phyloP scores from a whole-genome alignment of 192 early-diverging fungal species.

The Coemansia sp. region DNA sequence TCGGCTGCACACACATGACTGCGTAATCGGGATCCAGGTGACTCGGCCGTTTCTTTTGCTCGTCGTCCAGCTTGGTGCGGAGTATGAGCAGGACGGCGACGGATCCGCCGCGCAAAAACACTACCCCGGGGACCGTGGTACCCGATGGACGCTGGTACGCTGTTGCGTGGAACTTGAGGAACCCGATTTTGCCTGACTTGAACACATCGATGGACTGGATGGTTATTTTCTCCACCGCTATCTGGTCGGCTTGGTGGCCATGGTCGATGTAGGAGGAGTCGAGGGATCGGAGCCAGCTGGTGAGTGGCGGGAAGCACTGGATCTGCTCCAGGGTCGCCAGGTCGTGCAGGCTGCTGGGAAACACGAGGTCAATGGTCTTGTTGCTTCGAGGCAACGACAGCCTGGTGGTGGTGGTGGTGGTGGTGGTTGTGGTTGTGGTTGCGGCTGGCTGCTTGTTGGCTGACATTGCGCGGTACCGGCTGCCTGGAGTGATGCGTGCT shows the following conservation, averaged over 20 bases:
- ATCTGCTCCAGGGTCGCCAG: constrained; percentile 7
- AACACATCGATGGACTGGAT: constrained; percentile 78
- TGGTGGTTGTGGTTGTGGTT: neutral
- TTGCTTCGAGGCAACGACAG: constrained; percentile 1
- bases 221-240: constrained; percentile 54
- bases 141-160: constrained; percentile 53
- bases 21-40: constrained; percentile 52
- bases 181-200: constrained; percentile 61
- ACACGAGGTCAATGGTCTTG: neutral
- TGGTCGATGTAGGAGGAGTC: constrained; percentile 3
- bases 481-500: too few species aligned
- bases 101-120: constrained; percentile 79
- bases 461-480: too few species aligned
- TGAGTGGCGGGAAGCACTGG: constrained; percentile 28
- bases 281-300: constrained; percentile 27
- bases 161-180: constrained; percentile 68
- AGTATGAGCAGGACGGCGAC: constrained; percentile 71
- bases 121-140: constrained; percentile 63
- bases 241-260: constrained; percentile 8
- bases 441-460: too few species aligned
- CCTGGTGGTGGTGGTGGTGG: neutral
- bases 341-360: neutral
- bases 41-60: constrained; percentile 1
- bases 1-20: constrained; percentile 71
- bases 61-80: constrained; percentile 1